Conservation (phyloP, 768 basidiomycete genomes). For the Rhizopogon vesiculosus region DNA sequence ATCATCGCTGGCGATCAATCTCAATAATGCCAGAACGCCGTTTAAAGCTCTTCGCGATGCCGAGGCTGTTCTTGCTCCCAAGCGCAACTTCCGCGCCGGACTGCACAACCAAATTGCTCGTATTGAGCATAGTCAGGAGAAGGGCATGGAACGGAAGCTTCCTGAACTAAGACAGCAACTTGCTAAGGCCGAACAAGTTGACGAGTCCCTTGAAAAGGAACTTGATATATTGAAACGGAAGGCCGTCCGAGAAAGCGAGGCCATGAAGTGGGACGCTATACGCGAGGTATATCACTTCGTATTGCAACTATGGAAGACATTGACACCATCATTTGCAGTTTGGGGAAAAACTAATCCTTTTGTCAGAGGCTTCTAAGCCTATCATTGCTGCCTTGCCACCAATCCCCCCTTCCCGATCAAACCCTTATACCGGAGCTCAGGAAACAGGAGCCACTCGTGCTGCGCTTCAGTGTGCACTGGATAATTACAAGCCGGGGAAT, state of each 20-base stretch:
- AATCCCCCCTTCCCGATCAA: conserved; percentile 52
- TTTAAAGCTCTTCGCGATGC: conserved; percentile 72
- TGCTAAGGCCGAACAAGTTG: conserved; percentile 57
- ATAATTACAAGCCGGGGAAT: conserved; percentile 70
- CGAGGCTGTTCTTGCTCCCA: conserved; percentile 56
- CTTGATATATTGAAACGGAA: conserved; percentile 71
- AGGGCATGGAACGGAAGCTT: conserved; percentile 61
- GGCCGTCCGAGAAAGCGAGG: conserved; percentile 70
- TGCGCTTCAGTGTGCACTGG: conserved; percentile 72
- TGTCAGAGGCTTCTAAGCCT: conserved; percentile 66
- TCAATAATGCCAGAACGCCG: conserved; percentile 61
- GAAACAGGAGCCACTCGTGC: conserved; percentile 68
- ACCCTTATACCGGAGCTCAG: conserved; percentile 58
- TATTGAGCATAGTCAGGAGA: conserved; percentile 63
- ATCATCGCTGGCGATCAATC: conserved; percentile 50
- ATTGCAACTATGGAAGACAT: background rate
- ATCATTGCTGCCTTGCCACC: conserved; percentile 60
- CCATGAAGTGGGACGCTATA: conserved; percentile 74
- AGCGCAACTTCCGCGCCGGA: conserved; percentile 53
- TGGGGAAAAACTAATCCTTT: conserved; percentile 71
- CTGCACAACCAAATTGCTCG: conserved; percentile 58
- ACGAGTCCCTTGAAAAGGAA: conserved; percentile 64
- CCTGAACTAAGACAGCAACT: conserved; percentile 69
- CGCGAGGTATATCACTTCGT: conserved; percentile 51
- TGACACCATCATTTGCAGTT: conserved; percentile 41